These are phyloP conservation scores for Colletotrichum brevisporum DNA, from an alignment of 2,329 filamentous ascomycete genomes.

Conservation along the genomic window DNA sequence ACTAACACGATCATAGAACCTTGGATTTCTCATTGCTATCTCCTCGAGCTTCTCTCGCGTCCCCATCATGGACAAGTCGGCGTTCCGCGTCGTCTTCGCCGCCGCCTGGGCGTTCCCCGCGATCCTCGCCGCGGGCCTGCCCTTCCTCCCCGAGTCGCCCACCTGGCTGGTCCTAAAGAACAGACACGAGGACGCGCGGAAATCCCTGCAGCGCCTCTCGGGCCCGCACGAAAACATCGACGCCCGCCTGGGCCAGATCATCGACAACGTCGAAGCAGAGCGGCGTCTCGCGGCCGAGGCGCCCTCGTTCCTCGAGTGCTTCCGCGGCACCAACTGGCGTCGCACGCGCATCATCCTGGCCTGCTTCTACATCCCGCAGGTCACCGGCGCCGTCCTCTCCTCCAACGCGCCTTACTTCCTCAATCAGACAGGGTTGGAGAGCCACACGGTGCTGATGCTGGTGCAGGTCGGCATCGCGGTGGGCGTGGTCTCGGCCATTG, in stretches of 20 bases:
- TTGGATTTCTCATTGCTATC: conserved; percentile 47
- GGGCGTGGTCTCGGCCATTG: conserved; percentile 40
- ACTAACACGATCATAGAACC: conserved; percentile 8
- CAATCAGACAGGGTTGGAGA: conserved; percentile 43
- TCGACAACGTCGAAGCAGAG: conserved; percentile 55
- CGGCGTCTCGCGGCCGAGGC: conserved; percentile 41
- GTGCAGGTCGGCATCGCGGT: conserved; percentile 43
- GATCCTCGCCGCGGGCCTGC: conserved; percentile 28
- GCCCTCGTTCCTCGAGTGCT: conserved; percentile 52
- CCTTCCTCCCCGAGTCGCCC: conserved; percentile 56
- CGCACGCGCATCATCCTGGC: conserved; percentile 48
- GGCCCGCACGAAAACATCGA: conserved; percentile 48
- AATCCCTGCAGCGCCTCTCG: conserved; percentile 47
- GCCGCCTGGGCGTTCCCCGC: conserved; percentile 48
- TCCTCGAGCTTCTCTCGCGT: conserved; percentile 53
- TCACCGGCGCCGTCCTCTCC: conserved; percentile 41
- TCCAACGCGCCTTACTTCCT: conserved; percentile 46
- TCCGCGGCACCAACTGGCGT: conserved; percentile 50
- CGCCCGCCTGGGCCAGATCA: conserved; percentile 54
- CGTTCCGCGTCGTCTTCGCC: conserved; percentile 50
- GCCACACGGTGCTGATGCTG: conserved; percentile 42
- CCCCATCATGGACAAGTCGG: conserved; percentile 51
- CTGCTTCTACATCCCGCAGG: conserved; percentile 42
- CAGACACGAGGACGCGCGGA: conserved; percentile 48
- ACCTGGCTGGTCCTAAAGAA: conserved; percentile 55